Base-by-base conservation (phyloP, 345 rosid species). In the Linum tenue region DNA sequence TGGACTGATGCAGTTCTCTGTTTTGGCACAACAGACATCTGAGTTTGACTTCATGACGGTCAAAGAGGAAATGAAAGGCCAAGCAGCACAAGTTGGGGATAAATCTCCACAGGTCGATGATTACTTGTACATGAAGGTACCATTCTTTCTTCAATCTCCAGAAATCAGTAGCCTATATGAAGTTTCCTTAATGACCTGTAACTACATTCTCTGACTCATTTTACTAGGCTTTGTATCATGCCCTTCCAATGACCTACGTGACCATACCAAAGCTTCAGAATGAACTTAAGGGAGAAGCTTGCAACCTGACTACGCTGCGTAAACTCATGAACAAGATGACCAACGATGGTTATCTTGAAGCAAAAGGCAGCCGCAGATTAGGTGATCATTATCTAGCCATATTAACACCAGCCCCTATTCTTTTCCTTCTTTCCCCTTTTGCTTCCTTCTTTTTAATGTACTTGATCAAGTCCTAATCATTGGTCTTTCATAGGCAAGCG, bases 221-320 rank as follows among this genome's bases (percentile, higher is more conserved):
- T 64, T 57, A 15, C 51, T 77, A 88, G 97, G 99, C 95, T 63
- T 68, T 94, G 68, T 88, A 78, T 77, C 88, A 88, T 59, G 81
- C 85, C 74, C 99, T 94, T 73, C 92, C 87, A 1, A 75, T 94
- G 99, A 76, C 79, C 14, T 85, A 85, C 64, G 82, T 91, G 64
- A 85, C 92, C 2, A 59, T 78, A 51, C 38, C 86, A 59, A 88
- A 83, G 84, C 96, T 94, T 71, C 96, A 83, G 70, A 80, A 60
- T 71, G 81, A 82, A 89, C 81, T 94, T 65, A 81, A 82, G 8
- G 91, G 92, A 66, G 87, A 86, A 76, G 90, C 85, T 22, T 22
- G 31, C 59, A 89, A 77, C 63, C 99, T 75, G 77, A 56, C 69
- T 4, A 73, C 80, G 8, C 87, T 84, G 57, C 85, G 91, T 72